These are phyloP conservation scores for Magnaporthiopsis rhizophila DNA, from an alignment of 2,329 filamentous ascomycete genomes.

Conservation along the genomic window DNA sequence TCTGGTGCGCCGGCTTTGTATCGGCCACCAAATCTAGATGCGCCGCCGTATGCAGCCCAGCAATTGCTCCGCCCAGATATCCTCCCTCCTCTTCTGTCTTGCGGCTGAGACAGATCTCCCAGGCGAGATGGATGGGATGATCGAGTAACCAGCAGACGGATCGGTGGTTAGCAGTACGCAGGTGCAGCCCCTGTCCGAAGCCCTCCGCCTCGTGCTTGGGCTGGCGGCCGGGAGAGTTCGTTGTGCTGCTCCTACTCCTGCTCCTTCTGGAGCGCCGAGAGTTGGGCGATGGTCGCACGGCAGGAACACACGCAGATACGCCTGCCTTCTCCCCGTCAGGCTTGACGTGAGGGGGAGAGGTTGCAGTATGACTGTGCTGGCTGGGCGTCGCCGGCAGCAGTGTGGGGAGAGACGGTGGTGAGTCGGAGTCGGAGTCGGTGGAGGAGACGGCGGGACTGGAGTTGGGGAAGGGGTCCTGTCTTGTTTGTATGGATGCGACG, in stretches of 20 bases:
- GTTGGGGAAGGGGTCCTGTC: neutral
- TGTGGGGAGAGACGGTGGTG: neutral
- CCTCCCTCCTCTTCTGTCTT: neutral
- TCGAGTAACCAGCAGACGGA: too few species aligned
- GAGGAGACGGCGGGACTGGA: neutral
- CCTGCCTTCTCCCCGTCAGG: neutral
- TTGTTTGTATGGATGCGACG: neutral
- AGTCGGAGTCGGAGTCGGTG: neutral
- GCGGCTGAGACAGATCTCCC: too few species aligned
- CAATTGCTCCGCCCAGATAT: neutral
- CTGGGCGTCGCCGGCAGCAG: neutral
- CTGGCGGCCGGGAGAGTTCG: too few species aligned
- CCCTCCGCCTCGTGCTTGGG: neutral
- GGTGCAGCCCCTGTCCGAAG: neutral
- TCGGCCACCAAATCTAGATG: neutral
- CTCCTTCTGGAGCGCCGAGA: too few species aligned
- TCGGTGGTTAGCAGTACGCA: neutral
- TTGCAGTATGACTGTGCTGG: neutral
- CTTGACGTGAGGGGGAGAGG: neutral
- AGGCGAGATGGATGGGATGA: too few species aligned
- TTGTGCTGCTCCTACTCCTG: too few species aligned
- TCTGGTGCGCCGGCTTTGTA: neutral
- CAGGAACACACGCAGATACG: neutral
- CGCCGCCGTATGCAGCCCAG: neutral
- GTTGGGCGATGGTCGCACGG: too few species aligned